These are phyloP conservation scores for Diaporthe citriasiana DNA, from an alignment of 2,329 filamentous ascomycete genomes.

Conservation along the genomic window DNA sequence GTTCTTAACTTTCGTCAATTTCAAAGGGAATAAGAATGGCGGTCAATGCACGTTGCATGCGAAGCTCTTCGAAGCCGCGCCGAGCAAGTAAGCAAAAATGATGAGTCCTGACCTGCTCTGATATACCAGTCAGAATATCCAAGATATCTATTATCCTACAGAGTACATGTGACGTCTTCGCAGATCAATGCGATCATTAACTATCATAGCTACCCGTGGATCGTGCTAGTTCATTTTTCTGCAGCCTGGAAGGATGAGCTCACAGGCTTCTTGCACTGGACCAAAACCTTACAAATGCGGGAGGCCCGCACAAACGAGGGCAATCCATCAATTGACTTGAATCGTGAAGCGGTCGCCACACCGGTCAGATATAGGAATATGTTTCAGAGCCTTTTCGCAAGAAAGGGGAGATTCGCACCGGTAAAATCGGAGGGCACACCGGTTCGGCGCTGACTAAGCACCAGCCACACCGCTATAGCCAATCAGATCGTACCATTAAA, in stretches of 20 bases:
- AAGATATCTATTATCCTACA: rapidly evolving
- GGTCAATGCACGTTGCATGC: neutral
- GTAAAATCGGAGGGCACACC: no score
- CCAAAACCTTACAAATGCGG: neutral
- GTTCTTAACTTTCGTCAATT: neutral
- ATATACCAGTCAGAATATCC: no score
- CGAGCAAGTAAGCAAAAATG: neutral
- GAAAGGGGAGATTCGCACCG: no score
- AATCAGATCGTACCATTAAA: no score
- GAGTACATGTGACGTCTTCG: neutral
- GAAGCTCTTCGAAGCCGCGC: no score
- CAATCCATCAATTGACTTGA: no score
- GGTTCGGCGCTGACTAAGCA: no score
- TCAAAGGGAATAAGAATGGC: neutral
- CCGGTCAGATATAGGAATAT: neutral
- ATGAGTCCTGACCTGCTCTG: neutral
- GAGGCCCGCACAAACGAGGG: neutral
- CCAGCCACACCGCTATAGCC: no score
- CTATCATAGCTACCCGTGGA: neutral
- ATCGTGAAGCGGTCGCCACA: neutral
- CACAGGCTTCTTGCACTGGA: neutral
- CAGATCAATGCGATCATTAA: neutral
- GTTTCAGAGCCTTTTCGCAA: constrained; percentile 7
- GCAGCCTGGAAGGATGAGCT: neutral
- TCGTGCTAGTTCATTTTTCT: neutral